Evolutionary conservation across 2,329 filamentous ascomycete genomes (phyloP).

Genomic region (Sporothrix variecibatus): DNA sequence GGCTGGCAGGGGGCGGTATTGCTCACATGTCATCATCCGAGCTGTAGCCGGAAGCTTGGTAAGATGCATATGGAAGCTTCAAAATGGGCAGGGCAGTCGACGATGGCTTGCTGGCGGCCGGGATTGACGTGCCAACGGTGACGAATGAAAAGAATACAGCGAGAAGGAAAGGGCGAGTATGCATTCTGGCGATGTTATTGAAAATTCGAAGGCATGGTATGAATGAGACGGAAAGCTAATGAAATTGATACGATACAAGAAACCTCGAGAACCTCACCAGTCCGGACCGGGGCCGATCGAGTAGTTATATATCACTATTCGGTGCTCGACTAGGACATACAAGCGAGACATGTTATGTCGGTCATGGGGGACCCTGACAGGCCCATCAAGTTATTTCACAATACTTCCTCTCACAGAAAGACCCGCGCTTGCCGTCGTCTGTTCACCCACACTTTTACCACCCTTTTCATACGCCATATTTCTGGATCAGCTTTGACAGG

Average conservation of each 20-base stretch:
- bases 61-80: conserved; percentile 35
- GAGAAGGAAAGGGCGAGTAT: neutral
- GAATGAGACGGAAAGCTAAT: neutral
- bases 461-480: neutral
- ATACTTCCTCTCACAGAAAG: neutral
- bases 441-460: neutral
- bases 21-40: conserved; percentile 32
- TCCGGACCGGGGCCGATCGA: neutral
- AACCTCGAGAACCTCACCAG: neutral
- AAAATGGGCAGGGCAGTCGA: conserved; percentile 32
- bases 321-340: neutral
- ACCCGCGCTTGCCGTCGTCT: neutral
- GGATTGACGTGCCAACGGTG: conserved; percentile 20
- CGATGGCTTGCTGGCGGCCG: conserved; percentile 18
- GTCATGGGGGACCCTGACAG: neutral
- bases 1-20: neutral
- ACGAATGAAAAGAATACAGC: neutral
- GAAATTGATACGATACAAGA: neutral
- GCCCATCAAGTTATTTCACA: neutral
- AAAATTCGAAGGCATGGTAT: neutral
- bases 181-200: neutral
- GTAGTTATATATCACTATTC: neutral
- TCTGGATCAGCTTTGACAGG: neutral
- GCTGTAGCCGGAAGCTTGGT: conserved; percentile 33
- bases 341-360: neutral